These are phyloP conservation scores for Pulicaria dysenterica DNA, from an alignment of 129 eudicot species.

Conservation along the genomic window DNA sequence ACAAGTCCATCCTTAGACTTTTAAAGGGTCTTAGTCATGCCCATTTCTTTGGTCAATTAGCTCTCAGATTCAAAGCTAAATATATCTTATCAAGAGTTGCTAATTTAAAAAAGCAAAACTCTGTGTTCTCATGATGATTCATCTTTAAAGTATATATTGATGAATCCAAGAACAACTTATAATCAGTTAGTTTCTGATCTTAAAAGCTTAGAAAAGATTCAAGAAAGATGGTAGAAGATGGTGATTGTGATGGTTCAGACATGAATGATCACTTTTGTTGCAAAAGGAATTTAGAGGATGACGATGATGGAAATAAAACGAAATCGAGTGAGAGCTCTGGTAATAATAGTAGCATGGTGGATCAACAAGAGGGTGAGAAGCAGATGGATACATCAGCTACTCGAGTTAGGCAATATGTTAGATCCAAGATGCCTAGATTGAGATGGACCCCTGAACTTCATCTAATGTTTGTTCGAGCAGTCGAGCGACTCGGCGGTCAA, in stretches of 20 bases:
- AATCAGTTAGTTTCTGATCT: slow-evolving; percentile 19
- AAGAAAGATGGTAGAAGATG: slow-evolving; percentile 38
- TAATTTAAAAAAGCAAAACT: slow-evolving; percentile 30
- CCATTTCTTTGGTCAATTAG: slow-evolving; percentile 37
- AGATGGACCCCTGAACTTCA: slow-evolving; percentile 71
- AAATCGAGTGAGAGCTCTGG: slow-evolving; percentile 47
- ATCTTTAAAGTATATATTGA: slow-evolving; percentile 29
- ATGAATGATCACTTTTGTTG: slow-evolving; percentile 21
- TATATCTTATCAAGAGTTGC: slow-evolving; percentile 34
- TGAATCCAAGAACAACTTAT: slow-evolving; percentile 15
- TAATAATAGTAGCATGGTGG: slow-evolving; percentile 41
- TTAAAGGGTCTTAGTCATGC: slow-evolving; percentile 33
- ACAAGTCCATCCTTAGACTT: slow-evolving; percentile 47
- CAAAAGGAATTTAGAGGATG: slow-evolving; percentile 30
- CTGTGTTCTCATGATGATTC: slow-evolving; percentile 30
- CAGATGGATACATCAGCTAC: slow-evolving; percentile 15
- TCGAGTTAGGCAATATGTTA: slow-evolving; percentile 52
- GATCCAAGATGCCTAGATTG: slow-evolving; percentile 67
- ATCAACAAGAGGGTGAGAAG: slow-evolving; percentile 41
- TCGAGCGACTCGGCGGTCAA: slow-evolving; percentile 64
- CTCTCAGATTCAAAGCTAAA: slow-evolving; percentile 40
- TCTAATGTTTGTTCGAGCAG: slow-evolving; percentile 51
- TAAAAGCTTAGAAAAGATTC: slow-evolving; percentile 7
- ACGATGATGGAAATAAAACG: slow-evolving; percentile 34
- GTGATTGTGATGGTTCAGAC: slow-evolving; percentile 30